phyloP scores from a whole-genome alignment of 2,329 filamentous ascomycete genomes.

The Penicillium hesseltinei region DNA sequence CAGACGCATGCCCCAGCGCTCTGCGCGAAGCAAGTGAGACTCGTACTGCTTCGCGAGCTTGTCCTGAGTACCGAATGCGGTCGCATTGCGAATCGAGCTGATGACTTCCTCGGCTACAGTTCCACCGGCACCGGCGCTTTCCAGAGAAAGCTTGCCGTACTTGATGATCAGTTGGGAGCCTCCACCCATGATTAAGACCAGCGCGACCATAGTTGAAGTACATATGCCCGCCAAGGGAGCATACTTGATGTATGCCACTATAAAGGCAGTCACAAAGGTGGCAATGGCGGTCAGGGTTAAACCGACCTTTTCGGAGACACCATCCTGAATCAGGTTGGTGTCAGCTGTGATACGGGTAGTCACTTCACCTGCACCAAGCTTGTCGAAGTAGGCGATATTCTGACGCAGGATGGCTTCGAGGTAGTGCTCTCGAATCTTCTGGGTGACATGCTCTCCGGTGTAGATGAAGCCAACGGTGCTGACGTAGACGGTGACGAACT shows the following conservation, averaged over 20 bases:
- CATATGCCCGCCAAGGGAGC: constrained; percentile 94
- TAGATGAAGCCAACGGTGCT: constrained; percentile 89
- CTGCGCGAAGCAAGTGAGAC: constrained; percentile 67
- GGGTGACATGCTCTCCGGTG: constrained; percentile 73
- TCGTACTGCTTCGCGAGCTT: constrained; percentile 88
- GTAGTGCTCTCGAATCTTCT: constrained; percentile 79
- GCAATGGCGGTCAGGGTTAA: constrained; percentile 73
- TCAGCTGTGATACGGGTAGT: constrained; percentile 93
- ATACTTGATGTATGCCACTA: constrained; percentile 86
- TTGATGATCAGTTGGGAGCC: constrained; percentile 74
- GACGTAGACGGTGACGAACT: constrained; percentile 75
- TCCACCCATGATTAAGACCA: constrained; percentile 72
- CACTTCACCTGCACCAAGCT: constrained; percentile 86
- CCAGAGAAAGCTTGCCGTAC: constrained; percentile 73
- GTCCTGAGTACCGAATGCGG: constrained; percentile 90
- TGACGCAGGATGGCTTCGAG: constrained; percentile 79
- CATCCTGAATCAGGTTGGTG: constrained; percentile 89
- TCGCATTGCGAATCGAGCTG: constrained; percentile 86
- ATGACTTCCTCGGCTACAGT: constrained; percentile 92
- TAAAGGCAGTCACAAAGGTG: constrained; percentile 82
- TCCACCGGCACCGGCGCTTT: constrained; percentile 79
- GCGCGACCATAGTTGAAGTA: constrained; percentile 73
- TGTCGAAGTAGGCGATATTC: constrained; percentile 92
- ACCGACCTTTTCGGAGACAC: constrained; percentile 85
- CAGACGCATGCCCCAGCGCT: constrained; percentile 71